Evolutionary conservation across 1,284 basidiomycete genomes (phyloP).

Genomic region (Chalciporus sp.): DNA sequence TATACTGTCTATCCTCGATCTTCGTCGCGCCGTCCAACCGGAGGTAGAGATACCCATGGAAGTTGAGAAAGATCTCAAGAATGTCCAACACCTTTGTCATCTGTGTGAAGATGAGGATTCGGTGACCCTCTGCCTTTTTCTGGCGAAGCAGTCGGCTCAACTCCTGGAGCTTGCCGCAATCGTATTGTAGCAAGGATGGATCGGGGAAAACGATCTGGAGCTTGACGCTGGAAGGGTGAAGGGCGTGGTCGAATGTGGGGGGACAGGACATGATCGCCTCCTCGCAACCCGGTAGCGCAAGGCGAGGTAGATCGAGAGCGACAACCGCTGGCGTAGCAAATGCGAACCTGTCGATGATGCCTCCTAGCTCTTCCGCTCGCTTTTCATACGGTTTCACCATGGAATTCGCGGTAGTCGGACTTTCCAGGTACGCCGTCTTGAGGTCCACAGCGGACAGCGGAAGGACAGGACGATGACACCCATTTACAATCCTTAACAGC

Average conservation of each 20-base stretch:
- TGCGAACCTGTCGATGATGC: slow-evolving; percentile 73
- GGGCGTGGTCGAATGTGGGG: slow-evolving; percentile 60
- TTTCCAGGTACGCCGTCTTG: slow-evolving; percentile 44
- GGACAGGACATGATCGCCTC: slow-evolving; percentile 37
- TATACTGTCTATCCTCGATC: slow-evolving; percentile 93
- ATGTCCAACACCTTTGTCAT: slow-evolving; percentile 97
- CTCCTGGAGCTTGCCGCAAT: slow-evolving; percentile 94
- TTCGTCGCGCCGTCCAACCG: slow-evolving; percentile 94
- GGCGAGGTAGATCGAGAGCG: slow-evolving; percentile 71
- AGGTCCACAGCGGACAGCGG: slow-evolving; percentile 55
- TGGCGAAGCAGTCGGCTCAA: slow-evolving; percentile 80
- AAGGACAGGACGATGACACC: slow-evolving; percentile 51
- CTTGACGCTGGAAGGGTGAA: slow-evolving; percentile 80
- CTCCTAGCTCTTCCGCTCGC: slow-evolving; percentile 60
- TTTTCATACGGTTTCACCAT: slow-evolving; percentile 67
- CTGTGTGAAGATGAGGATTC: slow-evolving; percentile 94
- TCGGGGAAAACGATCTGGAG: slow-evolving; percentile 95
- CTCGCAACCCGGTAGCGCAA: slow-evolving; percentile 54
- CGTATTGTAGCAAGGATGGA: slow-evolving; percentile 88
- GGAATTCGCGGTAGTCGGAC: slow-evolving; percentile 42
- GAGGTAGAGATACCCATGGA: slow-evolving; percentile 93
- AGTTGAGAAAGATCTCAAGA: slow-evolving; percentile 90
- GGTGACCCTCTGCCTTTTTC: slow-evolving; percentile 86
- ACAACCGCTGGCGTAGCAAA: slow-evolving; percentile 85
- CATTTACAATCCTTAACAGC: slow-evolving; percentile 48